phyloP scores from a whole-genome alignment of 1,139 yeast genomes.

The Pichia sp. region DNA sequence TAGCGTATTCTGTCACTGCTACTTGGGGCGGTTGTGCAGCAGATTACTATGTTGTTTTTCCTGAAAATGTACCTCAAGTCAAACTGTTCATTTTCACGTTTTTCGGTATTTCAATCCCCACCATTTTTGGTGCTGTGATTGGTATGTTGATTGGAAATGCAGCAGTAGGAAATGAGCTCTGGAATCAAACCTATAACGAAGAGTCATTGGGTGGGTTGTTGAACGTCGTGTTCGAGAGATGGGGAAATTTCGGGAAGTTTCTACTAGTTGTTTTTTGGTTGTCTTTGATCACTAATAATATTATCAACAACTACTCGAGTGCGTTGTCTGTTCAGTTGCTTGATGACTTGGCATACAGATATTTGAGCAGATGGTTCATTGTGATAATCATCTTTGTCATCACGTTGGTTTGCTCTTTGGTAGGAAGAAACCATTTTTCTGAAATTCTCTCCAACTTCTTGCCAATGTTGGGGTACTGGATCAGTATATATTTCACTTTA shows the following conservation, averaged over 20 bases:
- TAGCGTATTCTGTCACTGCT: slow-evolving; percentile 72
- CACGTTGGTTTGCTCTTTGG: slow-evolving; percentile 62
- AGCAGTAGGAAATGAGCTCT: slow-evolving; percentile 47
- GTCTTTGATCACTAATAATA: slow-evolving; percentile 73
- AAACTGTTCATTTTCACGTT: slow-evolving; percentile 57
- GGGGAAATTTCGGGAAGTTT: slow-evolving; percentile 80
- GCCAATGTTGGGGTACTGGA: slow-evolving; percentile 95
- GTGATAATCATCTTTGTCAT: slow-evolving; percentile 57
- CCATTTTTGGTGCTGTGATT: slow-evolving; percentile 67
- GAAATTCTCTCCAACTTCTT: slow-evolving; percentile 77
- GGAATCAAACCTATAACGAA: slow-evolving; percentile 48
- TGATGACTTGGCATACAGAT: slow-evolving; percentile 46
- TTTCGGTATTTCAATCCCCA: slow-evolving; percentile 61
- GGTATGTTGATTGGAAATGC: slow-evolving; percentile 69
- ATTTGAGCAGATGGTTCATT: slow-evolving; percentile 75
- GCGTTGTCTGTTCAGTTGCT: slow-evolving; percentile 74
- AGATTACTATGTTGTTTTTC: slow-evolving; percentile 78
- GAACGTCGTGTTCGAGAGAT: slow-evolving; percentile 56
- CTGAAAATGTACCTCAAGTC: slow-evolving; percentile 57
- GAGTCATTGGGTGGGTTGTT: slow-evolving; percentile 78
- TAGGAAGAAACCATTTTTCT: slow-evolving; percentile 69
- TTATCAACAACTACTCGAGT: slow-evolving; percentile 74
- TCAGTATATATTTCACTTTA: slow-evolving; percentile 69
- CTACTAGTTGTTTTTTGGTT: slow-evolving; percentile 62
- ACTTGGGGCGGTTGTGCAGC: slow-evolving; percentile 90